Percentiles rank a stretch among this genome's conserved stretches.
phyloP scores from a whole-genome alignment of 2,329 filamentous ascomycete genomes.

The Fusarium sp. region DNA sequence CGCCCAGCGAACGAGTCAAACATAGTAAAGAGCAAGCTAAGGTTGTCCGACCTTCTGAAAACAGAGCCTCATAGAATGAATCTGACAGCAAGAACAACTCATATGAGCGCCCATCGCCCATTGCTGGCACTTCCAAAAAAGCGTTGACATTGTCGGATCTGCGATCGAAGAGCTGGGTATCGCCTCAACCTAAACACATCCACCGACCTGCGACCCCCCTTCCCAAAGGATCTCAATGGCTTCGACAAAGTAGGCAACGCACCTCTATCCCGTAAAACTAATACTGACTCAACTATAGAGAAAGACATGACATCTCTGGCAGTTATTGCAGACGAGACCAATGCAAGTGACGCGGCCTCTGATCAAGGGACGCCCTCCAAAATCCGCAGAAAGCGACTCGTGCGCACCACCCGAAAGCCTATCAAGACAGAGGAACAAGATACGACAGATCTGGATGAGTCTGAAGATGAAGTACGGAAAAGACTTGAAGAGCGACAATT shows the following conservation, averaged over 20 bases:
- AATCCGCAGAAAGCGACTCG: background rate
- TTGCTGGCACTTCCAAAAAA: background rate
- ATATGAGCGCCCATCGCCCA: background rate
- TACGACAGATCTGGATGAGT: background rate
- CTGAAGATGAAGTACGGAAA: slow-evolving; percentile 17
- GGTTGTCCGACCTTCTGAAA: slow-evolving; percentile 8
- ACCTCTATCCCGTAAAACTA: too few species aligned
- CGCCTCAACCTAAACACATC: background rate
- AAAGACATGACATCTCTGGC: slow-evolving; percentile 16
- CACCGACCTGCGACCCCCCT: slow-evolving; percentile 1
- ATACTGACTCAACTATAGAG: slow-evolving; percentile 31
- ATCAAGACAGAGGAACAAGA: background rate
- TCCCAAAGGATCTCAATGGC: slow-evolving; percentile 21
- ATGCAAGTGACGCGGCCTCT: slow-evolving; percentile 11
- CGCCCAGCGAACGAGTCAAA: slow-evolving; percentile 33
- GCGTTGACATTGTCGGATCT: slow-evolving; percentile 2
- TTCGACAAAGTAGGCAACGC: slow-evolving; percentile 32
- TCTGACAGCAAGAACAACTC: slow-evolving; percentile 1
- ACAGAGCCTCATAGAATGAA: slow-evolving; percentile 15
- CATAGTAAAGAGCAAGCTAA: slow-evolving; percentile 32
- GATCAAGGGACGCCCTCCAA: slow-evolving; percentile 27
- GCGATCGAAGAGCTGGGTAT: slow-evolving; percentile 13
- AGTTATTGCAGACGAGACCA: background rate
- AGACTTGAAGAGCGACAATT: slow-evolving; percentile 10
- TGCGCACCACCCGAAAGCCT: background rate